phyloP scores from a whole-genome alignment of 441 rosid species.

The Pelargonium citronellum region DNA sequence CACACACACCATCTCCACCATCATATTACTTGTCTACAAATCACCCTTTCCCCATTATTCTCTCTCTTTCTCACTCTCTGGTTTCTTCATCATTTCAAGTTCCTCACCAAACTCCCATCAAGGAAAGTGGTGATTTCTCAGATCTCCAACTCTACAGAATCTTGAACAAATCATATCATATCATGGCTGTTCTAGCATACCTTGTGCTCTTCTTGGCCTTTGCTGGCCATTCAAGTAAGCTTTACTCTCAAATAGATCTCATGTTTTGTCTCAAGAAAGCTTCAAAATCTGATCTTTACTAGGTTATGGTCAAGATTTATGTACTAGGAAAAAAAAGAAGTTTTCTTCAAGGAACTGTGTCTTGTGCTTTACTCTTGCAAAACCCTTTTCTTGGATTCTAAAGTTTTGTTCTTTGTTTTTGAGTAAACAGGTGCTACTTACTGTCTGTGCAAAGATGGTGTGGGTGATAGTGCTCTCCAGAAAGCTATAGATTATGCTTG shows the following conservation, averaged over 20 bases:
- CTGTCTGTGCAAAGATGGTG: slow-evolving; percentile 77
- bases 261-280: not conserved
- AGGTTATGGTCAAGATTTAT: too few species aligned
- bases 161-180: slow-evolving; percentile 9
- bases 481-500: slow-evolving; percentile 81
- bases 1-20: slow-evolving; percentile 18
- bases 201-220: slow-evolving; percentile 53
- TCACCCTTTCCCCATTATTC: not conserved
- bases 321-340: too few species aligned
- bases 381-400: too few species aligned
- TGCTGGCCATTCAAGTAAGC: slow-evolving; percentile 60
- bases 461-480: slow-evolving; percentile 47
- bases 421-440: slow-evolving; percentile 50
- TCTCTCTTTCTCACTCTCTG: not conserved
- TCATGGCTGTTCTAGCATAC: slow-evolving; percentile 44
- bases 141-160: slow-evolving; percentile 1
- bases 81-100: not conserved
- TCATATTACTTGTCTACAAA: slow-evolving; percentile 2
- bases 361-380: too few species aligned
- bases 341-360: too few species aligned
- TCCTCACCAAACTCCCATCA: not conserved
- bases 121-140: not conserved
- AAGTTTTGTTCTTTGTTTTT: not conserved
- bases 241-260: not conserved
- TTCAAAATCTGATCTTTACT: not conserved